A percentile compares a stretch with the other conserved stretches of the same genome.
These are phyloP conservation scores for Globisporangium rhizosaccharum DNA, from an alignment of 352 stramenopile species.

Conservation along the genomic window DNA sequence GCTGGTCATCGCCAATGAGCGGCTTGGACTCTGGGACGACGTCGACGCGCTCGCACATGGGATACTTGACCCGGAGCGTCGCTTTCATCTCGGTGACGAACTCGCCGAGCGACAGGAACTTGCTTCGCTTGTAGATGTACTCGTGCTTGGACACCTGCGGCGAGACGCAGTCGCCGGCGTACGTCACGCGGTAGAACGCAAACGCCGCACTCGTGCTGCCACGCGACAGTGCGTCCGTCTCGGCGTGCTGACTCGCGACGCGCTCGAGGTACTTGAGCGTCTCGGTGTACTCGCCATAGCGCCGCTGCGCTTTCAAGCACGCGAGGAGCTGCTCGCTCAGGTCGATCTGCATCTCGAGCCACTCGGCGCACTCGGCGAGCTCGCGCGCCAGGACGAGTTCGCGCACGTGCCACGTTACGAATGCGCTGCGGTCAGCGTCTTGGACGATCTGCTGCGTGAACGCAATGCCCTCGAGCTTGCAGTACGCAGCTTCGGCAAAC, in stretches of 20 bases:
- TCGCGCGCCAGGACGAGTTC: conserved; percentile 36
- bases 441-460: conserved; percentile 19
- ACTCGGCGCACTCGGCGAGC: conserved; percentile 38
- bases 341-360: conserved; percentile 43
- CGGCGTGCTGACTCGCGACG: conserved; percentile 21
- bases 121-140: conserved; percentile 73
- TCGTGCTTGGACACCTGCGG: conserved; percentile 32
- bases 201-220: conserved; percentile 9
- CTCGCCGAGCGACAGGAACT: conserved; percentile 60
- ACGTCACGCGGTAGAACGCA: conserved; percentile 54
- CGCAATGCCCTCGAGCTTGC: conserved; percentile 43
- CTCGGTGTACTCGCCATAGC: conserved; percentile 44
- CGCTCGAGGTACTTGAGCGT: conserved; percentile 37
- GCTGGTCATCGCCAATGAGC: conserved; percentile 31
- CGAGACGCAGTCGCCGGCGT: conserved; percentile 48
- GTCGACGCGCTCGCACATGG: conserved; percentile 51
- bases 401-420: conserved; percentile 23
- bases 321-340: conserved; percentile 50
- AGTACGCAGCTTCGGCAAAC: conserved; percentile 58
- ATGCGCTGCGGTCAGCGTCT: conserved; percentile 2
- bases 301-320: conserved; percentile 24
- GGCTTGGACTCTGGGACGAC: conserved; percentile 50
- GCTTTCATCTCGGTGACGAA: conserved; percentile 61
- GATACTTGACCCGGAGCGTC: conserved; percentile 44
- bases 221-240: conserved; percentile 13